phyloP scores from a whole-genome alignment of 2,329 filamentous ascomycete genomes.

The Tolypocladium sp. region DNA sequence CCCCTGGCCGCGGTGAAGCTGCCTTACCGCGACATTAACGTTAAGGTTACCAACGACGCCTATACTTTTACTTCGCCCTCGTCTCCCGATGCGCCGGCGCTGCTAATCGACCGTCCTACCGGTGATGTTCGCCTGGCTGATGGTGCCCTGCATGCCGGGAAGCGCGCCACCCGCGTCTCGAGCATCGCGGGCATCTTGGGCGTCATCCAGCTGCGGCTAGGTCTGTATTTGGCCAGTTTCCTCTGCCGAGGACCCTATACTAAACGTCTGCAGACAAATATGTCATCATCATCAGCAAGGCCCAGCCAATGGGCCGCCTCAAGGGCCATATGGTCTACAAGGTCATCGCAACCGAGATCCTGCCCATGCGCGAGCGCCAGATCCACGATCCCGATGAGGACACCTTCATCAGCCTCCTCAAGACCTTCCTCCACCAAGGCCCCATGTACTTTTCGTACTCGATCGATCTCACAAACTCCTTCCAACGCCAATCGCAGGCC shows the following conservation, averaged over 20 bases:
- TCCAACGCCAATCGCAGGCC: conserved; percentile 81
- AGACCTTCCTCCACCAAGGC: conserved; percentile 69
- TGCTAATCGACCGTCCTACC: conserved; percentile 85
- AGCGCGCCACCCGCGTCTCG: conserved; percentile 65
- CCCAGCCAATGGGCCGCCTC: conserved; percentile 78
- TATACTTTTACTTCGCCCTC: conserved; percentile 97
- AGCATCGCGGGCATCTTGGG: conserved; percentile 94
- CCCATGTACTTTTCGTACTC: conserved; percentile 99
- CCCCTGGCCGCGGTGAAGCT: conserved; percentile 28
- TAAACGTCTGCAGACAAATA: conserved; percentile 62
- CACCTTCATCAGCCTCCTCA: conserved; percentile 74
- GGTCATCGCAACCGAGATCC: conserved; percentile 80
- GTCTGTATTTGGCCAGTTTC: conserved; percentile 39
- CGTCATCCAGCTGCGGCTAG: conserved; percentile 85
- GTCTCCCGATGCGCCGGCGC: conserved; percentile 75
- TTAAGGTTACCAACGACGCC: conserved; percentile 82
- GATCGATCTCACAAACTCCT: conserved; percentile 90
- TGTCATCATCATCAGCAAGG: conserved; percentile 92
- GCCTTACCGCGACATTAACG: conserved; percentile 94
- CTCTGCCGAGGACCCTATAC: neutral
- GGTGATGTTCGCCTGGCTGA: conserved; percentile 83
- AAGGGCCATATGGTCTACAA: conserved; percentile 97
- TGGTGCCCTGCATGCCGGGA: conserved; percentile 64
- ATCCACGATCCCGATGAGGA: conserved; percentile 93
- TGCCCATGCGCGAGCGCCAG: conserved; percentile 85